These are phyloP conservation scores for Santalum album DNA, from an alignment of 164 flowering plant genomes.

Conservation along the genomic window DNA sequence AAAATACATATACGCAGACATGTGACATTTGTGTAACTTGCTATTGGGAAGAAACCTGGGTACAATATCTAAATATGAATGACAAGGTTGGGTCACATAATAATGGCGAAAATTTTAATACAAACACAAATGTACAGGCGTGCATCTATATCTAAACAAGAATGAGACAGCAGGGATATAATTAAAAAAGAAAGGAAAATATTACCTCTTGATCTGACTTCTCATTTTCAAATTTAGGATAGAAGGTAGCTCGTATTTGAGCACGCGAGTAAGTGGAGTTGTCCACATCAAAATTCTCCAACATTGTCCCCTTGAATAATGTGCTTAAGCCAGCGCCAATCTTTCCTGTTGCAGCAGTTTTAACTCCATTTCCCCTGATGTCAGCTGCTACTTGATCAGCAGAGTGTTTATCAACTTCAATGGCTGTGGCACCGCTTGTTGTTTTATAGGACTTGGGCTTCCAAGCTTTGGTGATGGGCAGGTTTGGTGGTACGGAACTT, in stretches of 20 bases:
- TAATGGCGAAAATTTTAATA: no score
- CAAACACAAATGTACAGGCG: no score
- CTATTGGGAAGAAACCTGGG: no score
- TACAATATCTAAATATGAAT: no score
- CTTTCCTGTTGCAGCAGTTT: conserved; percentile 15
- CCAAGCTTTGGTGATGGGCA: conserved; percentile 26
- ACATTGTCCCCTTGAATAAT: conserved; percentile 33
- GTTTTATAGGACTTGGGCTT: conserved; percentile 59
- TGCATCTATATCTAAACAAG: no score
- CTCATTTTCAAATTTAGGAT: conserved; percentile 97
- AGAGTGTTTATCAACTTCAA: conserved; percentile 14
- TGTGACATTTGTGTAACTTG: no score
- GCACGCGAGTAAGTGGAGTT: conserved; percentile 50
- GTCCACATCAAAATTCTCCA: conserved; percentile 58
- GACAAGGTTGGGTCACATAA: background rate
- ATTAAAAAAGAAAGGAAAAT: background rate
- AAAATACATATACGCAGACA: no score
- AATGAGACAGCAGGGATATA: no score
- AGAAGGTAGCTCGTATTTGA: conserved; percentile 87
- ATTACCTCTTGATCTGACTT: conserved; percentile 95
- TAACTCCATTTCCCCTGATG: conserved; percentile 10
- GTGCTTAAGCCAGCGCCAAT: conserved; percentile 27
- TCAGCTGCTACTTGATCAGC: conserved; percentile 8
- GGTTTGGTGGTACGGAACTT: conserved; percentile 13
- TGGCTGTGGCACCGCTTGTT: conserved; percentile 22